Evolutionary conservation across 129 eudicot species (phyloP).

Genomic region (Artemisia annua): DNA sequence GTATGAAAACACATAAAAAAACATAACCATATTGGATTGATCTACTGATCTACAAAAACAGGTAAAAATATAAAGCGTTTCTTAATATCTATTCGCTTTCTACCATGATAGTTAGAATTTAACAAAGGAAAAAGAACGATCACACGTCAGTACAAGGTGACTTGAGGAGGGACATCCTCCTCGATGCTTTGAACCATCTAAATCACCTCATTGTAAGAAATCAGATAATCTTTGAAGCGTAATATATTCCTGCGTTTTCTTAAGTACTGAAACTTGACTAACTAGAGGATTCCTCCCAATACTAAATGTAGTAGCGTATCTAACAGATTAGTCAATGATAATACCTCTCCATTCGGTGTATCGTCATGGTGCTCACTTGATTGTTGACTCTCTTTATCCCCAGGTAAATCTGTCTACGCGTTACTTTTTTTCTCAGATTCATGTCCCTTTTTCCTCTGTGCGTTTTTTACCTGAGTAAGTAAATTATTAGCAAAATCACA

Average conservation of each 20-base stretch:
- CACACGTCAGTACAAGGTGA: background rate
- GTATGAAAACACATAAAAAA: too few species aligned
- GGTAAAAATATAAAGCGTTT: too few species aligned
- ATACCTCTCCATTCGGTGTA: conserved; percentile 64
- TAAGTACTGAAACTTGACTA: background rate
- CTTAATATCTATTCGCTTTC: background rate
- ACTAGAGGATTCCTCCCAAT: background rate
- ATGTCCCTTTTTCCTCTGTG: conserved; percentile 46
- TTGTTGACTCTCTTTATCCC: conserved; percentile 51
- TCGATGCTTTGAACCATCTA: too few species aligned
- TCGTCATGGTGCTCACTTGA: conserved; percentile 62
- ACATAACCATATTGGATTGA: too few species aligned
- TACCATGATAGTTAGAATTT: background rate
- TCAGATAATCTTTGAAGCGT: background rate
- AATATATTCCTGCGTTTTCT: background rate
- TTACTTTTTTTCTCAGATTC: conserved; percentile 57
- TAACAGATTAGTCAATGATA: background rate
- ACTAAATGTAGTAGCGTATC: background rate
- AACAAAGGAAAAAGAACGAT: background rate
- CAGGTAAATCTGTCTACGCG: conserved; percentile 45
- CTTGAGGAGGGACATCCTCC: background rate
- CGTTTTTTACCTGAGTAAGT: conserved; percentile 50
- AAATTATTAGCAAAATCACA: conserved; percentile 17
- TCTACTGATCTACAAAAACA: too few species aligned
- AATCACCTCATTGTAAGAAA: background rate